Evolutionary conservation across 345 rosid genomes (phyloP).

Genomic region (Ceriops tagal): DNA sequence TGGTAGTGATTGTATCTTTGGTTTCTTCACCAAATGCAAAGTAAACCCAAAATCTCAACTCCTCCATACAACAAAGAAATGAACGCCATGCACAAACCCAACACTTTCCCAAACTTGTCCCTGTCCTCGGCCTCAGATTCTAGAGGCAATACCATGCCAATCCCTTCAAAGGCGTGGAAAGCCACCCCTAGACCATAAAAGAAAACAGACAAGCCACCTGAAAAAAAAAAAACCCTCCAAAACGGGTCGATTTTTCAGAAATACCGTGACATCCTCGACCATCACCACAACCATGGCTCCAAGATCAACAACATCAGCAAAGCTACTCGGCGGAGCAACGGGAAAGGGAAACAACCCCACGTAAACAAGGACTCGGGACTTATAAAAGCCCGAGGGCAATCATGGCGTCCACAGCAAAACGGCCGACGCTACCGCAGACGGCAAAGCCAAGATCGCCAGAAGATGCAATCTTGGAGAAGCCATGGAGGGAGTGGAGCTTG

Average conservation of each 20-base stretch:
- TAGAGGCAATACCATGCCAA: slow-evolving; percentile 68
- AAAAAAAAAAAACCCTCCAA: slow-evolving; percentile 32
- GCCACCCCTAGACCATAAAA: slow-evolving; percentile 65
- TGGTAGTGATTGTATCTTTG: slow-evolving; percentile 64
- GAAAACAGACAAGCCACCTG: slow-evolving; percentile 51
- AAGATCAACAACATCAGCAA: slow-evolving; percentile 86
- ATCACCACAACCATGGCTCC: slow-evolving; percentile 74
- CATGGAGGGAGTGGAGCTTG: slow-evolving; percentile 45
- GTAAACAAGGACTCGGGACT: slow-evolving; percentile 50
- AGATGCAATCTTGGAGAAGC: slow-evolving; percentile 52
- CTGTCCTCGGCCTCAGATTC: slow-evolving; percentile 54
- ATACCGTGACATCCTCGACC: slow-evolving; percentile 49
- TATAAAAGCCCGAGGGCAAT: slow-evolving; percentile 32
- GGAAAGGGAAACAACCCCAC: slow-evolving; percentile 82
- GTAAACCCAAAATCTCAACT: slow-evolving; percentile 58
- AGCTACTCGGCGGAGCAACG: slow-evolving; percentile 77
- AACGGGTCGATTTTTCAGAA: slow-evolving; percentile 33
- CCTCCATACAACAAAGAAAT: slow-evolving; percentile 47
- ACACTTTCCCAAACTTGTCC: slow-evolving; percentile 49
- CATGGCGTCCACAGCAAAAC: slow-evolving; percentile 52
- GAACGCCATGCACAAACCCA: slow-evolving; percentile 51
- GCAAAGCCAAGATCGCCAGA: slow-evolving; percentile 60
- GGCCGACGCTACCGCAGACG: slow-evolving; percentile 49
- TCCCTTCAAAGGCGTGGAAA: slow-evolving; percentile 68
- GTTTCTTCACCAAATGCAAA: slow-evolving; percentile 67